A percentile compares a stretch with the other conserved stretches of the same genome.
phyloP scores from a whole-genome alignment of 2,329 filamentous ascomycete species.

The Emericellopsis atlantica region DNA sequence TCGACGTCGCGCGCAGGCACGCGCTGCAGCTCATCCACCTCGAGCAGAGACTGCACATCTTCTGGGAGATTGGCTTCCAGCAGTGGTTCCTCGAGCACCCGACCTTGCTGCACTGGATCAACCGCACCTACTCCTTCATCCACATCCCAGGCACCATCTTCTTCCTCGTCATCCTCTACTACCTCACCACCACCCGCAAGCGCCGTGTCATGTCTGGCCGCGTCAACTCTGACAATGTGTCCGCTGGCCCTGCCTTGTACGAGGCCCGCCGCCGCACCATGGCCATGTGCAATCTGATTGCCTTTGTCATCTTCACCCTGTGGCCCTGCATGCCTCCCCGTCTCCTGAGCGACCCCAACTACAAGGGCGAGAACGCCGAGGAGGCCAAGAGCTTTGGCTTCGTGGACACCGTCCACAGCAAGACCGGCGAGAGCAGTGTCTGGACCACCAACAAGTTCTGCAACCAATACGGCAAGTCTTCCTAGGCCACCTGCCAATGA shows the following conservation, averaged over 20 bases:
- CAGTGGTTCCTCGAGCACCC: slow-evolving; percentile 34
- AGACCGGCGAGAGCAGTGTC: slow-evolving; percentile 35
- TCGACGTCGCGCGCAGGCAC: slow-evolving; percentile 55
- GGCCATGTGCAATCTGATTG: slow-evolving; percentile 48
- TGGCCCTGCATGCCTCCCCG: slow-evolving; percentile 54
- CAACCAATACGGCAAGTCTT: slow-evolving; percentile 53
- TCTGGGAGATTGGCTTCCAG: slow-evolving; percentile 53
- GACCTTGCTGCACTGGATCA: slow-evolving; percentile 52
- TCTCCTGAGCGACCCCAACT: slow-evolving; percentile 41
- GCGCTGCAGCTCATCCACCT: slow-evolving; percentile 54
- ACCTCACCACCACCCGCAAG: slow-evolving; percentile 53
- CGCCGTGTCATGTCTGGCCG: slow-evolving; percentile 18
- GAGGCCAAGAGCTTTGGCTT: slow-evolving; percentile 50
- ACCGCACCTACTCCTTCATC: slow-evolving; percentile 64
- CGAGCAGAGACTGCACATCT: slow-evolving; percentile 53
- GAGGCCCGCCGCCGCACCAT: slow-evolving; percentile 44
- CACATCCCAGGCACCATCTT: slow-evolving; percentile 67
- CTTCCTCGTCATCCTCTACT: slow-evolving; percentile 53
- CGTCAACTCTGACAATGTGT: slow-evolving; percentile 13
- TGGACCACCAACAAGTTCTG: slow-evolving; percentile 35
- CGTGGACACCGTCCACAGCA: slow-evolving; percentile 45
- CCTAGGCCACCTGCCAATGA: background rate
- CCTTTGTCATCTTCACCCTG: slow-evolving; percentile 48
- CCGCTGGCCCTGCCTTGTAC: slow-evolving; percentile 33
- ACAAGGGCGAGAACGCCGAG: slow-evolving; percentile 39